Evolutionary conservation across 805 yeast genomes (phyloP).

Genomic region (Yarrowia porcina): DNA sequence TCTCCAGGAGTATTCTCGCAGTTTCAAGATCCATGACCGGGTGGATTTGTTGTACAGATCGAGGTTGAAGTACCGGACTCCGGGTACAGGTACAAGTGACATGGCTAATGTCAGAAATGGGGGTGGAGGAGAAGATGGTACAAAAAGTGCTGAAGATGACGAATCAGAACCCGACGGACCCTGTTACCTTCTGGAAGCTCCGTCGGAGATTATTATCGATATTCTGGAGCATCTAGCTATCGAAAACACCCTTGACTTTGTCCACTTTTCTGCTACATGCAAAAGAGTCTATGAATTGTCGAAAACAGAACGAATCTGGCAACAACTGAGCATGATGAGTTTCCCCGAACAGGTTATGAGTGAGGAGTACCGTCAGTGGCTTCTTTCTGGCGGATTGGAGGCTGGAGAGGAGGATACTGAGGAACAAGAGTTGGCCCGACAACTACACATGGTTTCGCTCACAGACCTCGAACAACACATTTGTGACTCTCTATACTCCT

Average conservation of each 20-base stretch:
- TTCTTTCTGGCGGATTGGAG: background rate
- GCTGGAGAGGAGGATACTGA: background rate
- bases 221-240: constrained; percentile 7
- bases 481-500: constrained; percentile 9
- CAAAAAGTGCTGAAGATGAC: no score
- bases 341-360: constrained; percentile 12
- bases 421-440: background rate
- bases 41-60: constrained; percentile 10
- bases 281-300: background rate
- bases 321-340: constrained; percentile 21
- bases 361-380: constrained; percentile 17
- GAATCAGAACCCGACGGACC: constrained; percentile 1
- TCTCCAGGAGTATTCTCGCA: constrained; percentile 5
- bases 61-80: constrained; percentile 1
- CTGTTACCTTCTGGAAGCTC: constrained; percentile 2
- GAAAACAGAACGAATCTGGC: constrained; percentile 13
- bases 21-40: constrained; percentile 17
- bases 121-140: background rate
- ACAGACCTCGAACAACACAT: constrained; percentile 11
- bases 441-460: background rate
- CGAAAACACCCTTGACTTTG: constrained; percentile 11
- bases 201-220: constrained; percentile 21
- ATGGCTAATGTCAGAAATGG: no score
- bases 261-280: constrained; percentile 7
- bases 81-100: no score